These are phyloP conservation scores for Taphrina flavorubra DNA, from an alignment of 1,139 yeast species.

Conservation along the genomic window DNA sequence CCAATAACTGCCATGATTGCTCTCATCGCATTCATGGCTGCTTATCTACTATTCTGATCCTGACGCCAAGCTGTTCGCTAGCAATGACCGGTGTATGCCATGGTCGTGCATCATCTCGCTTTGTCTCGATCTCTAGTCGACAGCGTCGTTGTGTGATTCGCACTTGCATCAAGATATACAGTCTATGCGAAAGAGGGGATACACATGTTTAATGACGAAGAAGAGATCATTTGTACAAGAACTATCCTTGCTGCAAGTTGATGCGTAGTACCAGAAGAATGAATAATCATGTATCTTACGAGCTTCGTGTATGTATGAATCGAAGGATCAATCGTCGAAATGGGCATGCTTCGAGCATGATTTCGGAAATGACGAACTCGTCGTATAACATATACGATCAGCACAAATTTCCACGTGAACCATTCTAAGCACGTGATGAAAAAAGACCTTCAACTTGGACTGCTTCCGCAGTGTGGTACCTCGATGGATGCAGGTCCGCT, in stretches of 20 bases:
- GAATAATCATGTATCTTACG: too few species aligned
- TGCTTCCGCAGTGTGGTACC: slow-evolving; percentile 17
- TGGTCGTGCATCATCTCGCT: background rate
- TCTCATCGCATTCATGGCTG: slow-evolving; percentile 63
- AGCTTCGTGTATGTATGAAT: too few species aligned
- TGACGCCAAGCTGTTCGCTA: background rate
- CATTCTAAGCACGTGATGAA: background rate
- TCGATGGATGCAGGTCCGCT: background rate
- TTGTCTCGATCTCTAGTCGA: background rate
- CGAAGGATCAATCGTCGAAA: too few species aligned
- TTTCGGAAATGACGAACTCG: background rate
- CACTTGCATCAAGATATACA: too few species aligned
- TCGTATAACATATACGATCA: background rate
- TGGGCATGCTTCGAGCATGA: too few species aligned
- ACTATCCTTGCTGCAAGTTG: background rate
- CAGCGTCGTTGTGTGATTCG: too few species aligned
- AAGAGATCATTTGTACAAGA: background rate
- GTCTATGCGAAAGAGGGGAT: background rate
- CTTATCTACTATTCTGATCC: slow-evolving; percentile 63
- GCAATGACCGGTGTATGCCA: background rate
- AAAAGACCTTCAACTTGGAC: slow-evolving; percentile 1
- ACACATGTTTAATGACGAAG: background rate
- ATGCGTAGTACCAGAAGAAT: background rate
- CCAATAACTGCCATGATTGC: slow-evolving; percentile 61
- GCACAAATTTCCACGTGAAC: slow-evolving; percentile 5